phyloP scores from a whole-genome alignment of 345 rosid genomes.

The Euphorbia lathyris region DNA sequence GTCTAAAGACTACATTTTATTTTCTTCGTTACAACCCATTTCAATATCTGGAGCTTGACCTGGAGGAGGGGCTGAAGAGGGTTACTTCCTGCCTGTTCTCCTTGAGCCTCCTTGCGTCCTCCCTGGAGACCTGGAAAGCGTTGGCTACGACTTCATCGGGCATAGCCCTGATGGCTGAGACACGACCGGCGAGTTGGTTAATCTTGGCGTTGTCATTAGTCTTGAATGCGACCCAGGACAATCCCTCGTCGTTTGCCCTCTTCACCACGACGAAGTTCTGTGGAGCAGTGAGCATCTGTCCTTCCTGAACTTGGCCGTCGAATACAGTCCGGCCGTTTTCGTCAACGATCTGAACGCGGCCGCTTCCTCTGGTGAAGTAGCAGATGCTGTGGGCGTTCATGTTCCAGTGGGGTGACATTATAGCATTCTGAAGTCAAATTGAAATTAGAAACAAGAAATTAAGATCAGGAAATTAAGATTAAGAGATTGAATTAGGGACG shows the following conservation, averaged over 20 bases:
- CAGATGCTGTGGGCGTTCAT: constrained; percentile 34
- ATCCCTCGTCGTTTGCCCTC: constrained; percentile 29
- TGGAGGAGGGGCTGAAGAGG: background rate
- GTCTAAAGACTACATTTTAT: background rate
- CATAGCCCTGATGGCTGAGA: constrained; percentile 23
- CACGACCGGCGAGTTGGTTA: constrained; percentile 31
- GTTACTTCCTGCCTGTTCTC: constrained; percentile 9
- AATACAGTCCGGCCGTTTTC: constrained; percentile 26
- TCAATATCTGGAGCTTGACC: background rate
- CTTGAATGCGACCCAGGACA: constrained; percentile 41
- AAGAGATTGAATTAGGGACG: too few species aligned
- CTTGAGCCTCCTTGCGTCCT: constrained; percentile 34
- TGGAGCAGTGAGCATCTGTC: constrained; percentile 37
- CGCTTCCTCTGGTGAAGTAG: constrained; percentile 34
- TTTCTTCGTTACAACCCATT: background rate
- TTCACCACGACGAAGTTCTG: constrained; percentile 32
- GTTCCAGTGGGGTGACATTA: constrained; percentile 39
- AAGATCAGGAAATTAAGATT: too few species aligned
- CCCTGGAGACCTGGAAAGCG: constrained; percentile 31
- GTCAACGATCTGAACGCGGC: constrained; percentile 28
- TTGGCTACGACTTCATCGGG: constrained; percentile 35
- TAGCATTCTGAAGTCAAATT: constrained; percentile 23
- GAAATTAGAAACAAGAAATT: too few species aligned
- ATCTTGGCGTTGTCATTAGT: constrained; percentile 28
- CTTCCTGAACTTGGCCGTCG: constrained; percentile 22